Percentiles rank a stretch among this genome's conserved stretches.
These are phyloP conservation scores for Agaricus sinodeliciosus DNA, from an alignment of 768 basidiomycete species.

Conservation along the genomic window DNA sequence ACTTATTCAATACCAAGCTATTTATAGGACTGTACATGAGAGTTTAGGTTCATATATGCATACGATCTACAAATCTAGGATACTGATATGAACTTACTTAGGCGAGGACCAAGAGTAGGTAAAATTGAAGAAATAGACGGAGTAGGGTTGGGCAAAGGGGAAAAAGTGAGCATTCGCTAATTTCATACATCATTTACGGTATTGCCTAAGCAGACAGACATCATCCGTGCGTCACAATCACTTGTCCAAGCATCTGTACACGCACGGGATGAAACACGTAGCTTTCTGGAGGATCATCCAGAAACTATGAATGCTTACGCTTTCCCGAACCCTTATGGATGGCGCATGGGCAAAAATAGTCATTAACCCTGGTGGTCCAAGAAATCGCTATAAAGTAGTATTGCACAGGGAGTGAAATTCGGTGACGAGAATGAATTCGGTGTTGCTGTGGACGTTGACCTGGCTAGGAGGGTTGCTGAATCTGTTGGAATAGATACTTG, in stretches of 20 bases:
- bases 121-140: too few relatives aligned
- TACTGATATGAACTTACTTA: too few relatives aligned
- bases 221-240: slow-evolving; percentile 74
- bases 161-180: slow-evolving; percentile 23
- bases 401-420: slow-evolving; percentile 23
- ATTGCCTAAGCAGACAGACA: slow-evolving; percentile 61
- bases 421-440: slow-evolving; percentile 35
- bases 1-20: too few relatives aligned
- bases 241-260: slow-evolving; percentile 65
- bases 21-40: too few relatives aligned
- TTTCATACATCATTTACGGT: slow-evolving; percentile 80
- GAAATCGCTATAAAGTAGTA: slow-evolving; percentile 33
- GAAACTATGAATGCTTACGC: slow-evolving; percentile 32
- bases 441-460: slow-evolving; percentile 40
- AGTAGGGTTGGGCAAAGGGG: too few relatives aligned
- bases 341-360: slow-evolving; percentile 23
- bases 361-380: slow-evolving; percentile 36
- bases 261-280: slow-evolving; percentile 57
- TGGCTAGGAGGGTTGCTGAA: slow-evolving; percentile 33
- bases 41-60: too few relatives aligned
- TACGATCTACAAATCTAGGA: too few relatives aligned
- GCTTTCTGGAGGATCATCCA: slow-evolving; percentile 16
- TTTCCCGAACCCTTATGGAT: slow-evolving; percentile 42
- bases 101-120: too few relatives aligned
- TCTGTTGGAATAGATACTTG: slow-evolving; percentile 43